Evolutionary conservation across 345 rosid species (phyloP).

Genomic region (Eutrema heterophyllum): DNA sequence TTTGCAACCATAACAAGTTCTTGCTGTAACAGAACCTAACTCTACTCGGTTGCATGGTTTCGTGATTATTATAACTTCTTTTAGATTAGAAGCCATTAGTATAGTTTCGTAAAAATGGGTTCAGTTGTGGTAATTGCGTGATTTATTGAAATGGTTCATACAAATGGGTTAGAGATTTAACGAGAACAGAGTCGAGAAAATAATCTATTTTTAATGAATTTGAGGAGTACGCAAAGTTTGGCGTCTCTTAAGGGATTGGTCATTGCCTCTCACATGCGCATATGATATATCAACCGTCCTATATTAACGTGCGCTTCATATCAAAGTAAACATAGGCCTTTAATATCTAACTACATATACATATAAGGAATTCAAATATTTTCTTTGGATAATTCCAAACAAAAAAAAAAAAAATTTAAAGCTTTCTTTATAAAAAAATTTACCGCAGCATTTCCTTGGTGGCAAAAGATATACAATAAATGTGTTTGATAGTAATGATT

Average conservation of each 20-base stretch:
- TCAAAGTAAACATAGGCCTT: constrained; percentile 24
- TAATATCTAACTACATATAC: background rate
- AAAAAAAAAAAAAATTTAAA: background rate
- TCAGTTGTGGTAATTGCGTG: constrained; percentile 8
- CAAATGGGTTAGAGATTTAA: background rate
- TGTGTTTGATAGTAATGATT: background rate
- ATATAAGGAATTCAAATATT: constrained; percentile 13
- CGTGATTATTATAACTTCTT: background rate
- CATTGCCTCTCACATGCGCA: constrained; percentile 52
- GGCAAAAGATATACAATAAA: background rate
- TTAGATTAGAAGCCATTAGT: background rate
- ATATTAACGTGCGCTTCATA: constrained; percentile 42
- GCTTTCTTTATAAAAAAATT: background rate
- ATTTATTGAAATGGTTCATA: background rate
- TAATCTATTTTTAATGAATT: background rate
- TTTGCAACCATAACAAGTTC: background rate
- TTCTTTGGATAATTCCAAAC: background rate
- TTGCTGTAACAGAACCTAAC: background rate
- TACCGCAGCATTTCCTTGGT: background rate
- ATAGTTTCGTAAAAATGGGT: constrained; percentile 1
- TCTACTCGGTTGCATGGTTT: constrained; percentile 1
- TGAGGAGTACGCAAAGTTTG: constrained; percentile 34
- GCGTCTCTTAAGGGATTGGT: constrained; percentile 42
- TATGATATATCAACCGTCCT: constrained; percentile 32
- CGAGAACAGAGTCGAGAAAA: background rate